Base-by-base conservation (phyloP, 139 green algal species). In the Zygnema circumcarinatum region DNA sequence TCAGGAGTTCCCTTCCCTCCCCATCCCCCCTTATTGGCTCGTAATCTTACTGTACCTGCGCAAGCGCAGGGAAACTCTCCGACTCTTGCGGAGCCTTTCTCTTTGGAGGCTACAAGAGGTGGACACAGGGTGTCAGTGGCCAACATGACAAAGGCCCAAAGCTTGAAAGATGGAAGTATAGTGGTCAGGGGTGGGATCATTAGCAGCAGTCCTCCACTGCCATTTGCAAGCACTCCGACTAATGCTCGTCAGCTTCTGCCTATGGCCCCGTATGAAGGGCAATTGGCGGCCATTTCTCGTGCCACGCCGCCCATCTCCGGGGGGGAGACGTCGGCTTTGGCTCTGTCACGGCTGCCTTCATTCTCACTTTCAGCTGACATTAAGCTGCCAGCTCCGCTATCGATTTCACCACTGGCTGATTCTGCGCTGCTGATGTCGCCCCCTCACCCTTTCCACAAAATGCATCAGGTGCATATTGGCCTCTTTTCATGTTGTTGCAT, bases 291-390 rank as follows among this genome's bases (percentile, higher is more conserved):
- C 76, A 84, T 42, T 52, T 3, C 76, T 52, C 39, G 76, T 16
- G 54, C 79, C 67, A 76, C 79, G 3, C 79, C 79, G 2, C 79
- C 62, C 2, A 86, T 82, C 7, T 85, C 79, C 3, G 76, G 76
- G 56, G 7, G 47, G 76, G 76, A 84, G 33, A 73, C 11, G 33
- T 84, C 76, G 11, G 39, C 76, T 40, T 38, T 84, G 33, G 33
- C 33, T 38, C 76, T 73, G 56, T 3, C 76, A 3, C 54, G 47
- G 33, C 33, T 40, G 3, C 47, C 76, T 3, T 81, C 39, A 31
- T 84, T 84, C 35, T 84, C 76, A 38, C 33, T 84, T 11, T 84
- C 76, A 25, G 7, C 69, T 11, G 76, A 84, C 11, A 38, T 52
- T 11, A 84, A 84, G 47, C 38, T 52, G 56, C 33, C 47, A 16